phyloP scores from a whole-genome alignment of 2,329 filamentous ascomycete species.

The Bipolaris oryzae region DNA sequence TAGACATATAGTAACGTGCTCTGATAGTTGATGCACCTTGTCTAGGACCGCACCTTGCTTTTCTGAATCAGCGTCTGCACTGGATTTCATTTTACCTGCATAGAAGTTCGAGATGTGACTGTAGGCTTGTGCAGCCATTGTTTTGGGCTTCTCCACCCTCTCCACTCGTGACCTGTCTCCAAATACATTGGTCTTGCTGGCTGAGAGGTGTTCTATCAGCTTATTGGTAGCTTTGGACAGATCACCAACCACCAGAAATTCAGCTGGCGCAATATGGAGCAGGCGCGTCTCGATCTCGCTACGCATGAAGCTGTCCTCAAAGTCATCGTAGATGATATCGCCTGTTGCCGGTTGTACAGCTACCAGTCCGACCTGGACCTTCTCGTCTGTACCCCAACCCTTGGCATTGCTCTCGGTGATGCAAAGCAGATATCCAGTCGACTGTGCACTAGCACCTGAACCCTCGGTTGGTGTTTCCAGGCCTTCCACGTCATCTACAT shows the following conservation, averaged over 20 bases:
- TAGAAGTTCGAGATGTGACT: conserved; percentile 94
- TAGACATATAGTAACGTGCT: conserved; percentile 86
- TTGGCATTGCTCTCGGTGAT: conserved; percentile 85
- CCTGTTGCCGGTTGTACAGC: conserved; percentile 96
- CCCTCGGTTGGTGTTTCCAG: conserved; percentile 60
- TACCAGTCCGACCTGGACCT: conserved; percentile 86
- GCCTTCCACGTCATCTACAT: conserved; percentile 90
- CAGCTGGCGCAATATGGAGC: conserved; percentile 92
- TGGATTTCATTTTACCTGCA: conserved; percentile 75
- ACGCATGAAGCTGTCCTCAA: conserved; percentile 97
- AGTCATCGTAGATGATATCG: conserved; percentile 93
- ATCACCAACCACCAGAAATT: conserved; percentile 90
- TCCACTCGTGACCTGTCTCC: conserved; percentile 90
- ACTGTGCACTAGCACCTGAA: conserved; percentile 61
- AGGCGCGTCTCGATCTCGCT: conserved; percentile 95
- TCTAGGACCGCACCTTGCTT: conserved; percentile 70
- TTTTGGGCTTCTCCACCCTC: conserved; percentile 74
- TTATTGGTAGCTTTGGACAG: conserved; percentile 92
- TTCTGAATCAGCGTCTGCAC: conserved; percentile 35
- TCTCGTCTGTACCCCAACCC: conserved; percentile 85
- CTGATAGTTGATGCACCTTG: conserved; percentile 82
- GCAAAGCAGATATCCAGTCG: conserved; percentile 88
- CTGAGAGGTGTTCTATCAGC: conserved; percentile 85
- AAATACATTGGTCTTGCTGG: conserved; percentile 87
- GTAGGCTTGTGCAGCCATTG: conserved; percentile 81